A percentile compares a stretch with the other conserved stretches of the same genome.
Conservation (phyloP, 306 rosid genomes). For the Prunus campanulata region DNA sequence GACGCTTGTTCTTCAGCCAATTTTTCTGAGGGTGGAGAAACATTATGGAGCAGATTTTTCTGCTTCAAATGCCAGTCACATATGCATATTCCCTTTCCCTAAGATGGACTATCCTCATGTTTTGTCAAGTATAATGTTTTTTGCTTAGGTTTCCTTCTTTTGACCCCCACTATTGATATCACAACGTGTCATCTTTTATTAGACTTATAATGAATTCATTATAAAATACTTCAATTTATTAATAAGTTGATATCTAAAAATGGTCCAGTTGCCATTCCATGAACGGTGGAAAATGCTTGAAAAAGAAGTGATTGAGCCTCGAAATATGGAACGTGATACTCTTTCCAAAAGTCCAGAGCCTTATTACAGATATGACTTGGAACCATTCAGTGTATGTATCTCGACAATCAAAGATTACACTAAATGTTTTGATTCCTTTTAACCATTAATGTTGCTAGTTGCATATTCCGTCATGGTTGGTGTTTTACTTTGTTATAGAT, state of each 20-base stretch:
- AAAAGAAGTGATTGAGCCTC: conserved; percentile 94
- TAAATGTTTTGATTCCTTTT: background rate
- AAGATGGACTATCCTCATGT: background rate
- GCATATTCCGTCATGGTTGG: conserved; percentile 2
- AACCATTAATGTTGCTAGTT: background rate
- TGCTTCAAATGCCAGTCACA: background rate
- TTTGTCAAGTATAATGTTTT: background rate
- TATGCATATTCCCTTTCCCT: background rate
- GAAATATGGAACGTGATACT: conserved; percentile 67
- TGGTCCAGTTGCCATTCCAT: conserved; percentile 83
- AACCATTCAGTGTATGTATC: conserved; percentile 79
- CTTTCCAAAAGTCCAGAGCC: conserved; percentile 55
- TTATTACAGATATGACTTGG: conserved; percentile 85
- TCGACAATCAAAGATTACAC: conserved; percentile 6
- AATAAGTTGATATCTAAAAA: background rate
- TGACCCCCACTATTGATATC: background rate
- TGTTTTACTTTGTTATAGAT: conserved; percentile 22
- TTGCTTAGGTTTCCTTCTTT: background rate
- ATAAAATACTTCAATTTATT: background rate
- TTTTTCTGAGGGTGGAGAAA: too few relatives aligned
- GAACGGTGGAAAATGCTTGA: conserved; percentile 98
- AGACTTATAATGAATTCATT: background rate
- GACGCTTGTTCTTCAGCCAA: too few relatives aligned
- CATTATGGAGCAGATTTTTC: background rate
- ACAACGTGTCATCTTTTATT: background rate